phyloP scores from a whole-genome alignment of 441 rosid species.

The Populus tomentosa region DNA sequence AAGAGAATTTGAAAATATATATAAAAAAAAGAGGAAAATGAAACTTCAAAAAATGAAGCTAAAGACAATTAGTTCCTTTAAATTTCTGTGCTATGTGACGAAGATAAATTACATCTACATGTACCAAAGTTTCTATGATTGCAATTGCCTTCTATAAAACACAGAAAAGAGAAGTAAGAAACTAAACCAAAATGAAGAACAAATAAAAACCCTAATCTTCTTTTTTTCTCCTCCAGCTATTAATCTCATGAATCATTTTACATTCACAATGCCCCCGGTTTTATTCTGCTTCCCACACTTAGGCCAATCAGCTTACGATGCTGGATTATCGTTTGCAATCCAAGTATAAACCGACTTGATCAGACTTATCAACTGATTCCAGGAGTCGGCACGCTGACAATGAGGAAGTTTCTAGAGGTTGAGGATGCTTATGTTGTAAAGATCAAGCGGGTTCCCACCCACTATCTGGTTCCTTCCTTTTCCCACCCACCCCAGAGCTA shows the following conservation, averaged over 20 bases:
- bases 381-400: constrained; percentile 10
- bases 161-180: constrained; percentile 23
- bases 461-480: constrained; percentile 83
- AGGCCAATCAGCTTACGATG: constrained; percentile 36
- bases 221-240: constrained; percentile 24
- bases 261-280: constrained; percentile 31
- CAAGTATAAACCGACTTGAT: constrained; percentile 22
- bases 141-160: constrained; percentile 41
- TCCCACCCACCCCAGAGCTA: constrained; percentile 58
- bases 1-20: not conserved
- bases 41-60: not conserved
- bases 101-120: constrained; percentile 37
- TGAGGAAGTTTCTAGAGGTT: constrained; percentile 37
- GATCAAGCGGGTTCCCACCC: constrained; percentile 58
- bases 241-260: constrained; percentile 50
- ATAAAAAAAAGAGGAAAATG: no score
- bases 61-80: constrained; percentile 16
- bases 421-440: constrained; percentile 42
- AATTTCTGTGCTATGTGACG: constrained; percentile 39
- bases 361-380: constrained; percentile 18
- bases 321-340: constrained; percentile 22
- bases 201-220: constrained; percentile 32
- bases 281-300: constrained; percentile 44
- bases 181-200: constrained; percentile 25
- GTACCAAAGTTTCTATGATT: constrained; percentile 42